A percentile compares a stretch with the other conserved stretches of the same genome.
Conservation (phyloP, 257 asterid species). For the Solanum chiquidenum region DNA sequence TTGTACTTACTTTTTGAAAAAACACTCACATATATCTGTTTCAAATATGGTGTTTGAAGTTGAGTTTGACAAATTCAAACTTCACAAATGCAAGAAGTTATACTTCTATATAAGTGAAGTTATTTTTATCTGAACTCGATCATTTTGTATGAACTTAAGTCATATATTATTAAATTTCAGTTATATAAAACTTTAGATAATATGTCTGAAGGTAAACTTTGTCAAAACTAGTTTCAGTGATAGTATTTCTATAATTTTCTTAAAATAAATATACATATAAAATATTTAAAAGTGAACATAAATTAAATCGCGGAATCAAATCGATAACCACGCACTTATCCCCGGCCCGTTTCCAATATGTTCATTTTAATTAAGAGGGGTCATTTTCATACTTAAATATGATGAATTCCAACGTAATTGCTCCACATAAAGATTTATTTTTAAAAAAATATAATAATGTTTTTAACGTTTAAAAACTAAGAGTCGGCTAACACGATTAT, state of each 20-base stretch:
- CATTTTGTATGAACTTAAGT: neutral
- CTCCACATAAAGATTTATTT: neutral
- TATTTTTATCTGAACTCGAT: neutral
- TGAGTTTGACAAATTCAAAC: neutral
- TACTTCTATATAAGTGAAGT: neutral
- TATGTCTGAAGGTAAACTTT: neutral
- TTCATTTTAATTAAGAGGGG: neutral
- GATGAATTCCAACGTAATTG: neutral
- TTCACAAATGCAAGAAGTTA: neutral
- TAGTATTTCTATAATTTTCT: accelerated
- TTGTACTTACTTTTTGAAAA: neutral
- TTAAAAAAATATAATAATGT: neutral
- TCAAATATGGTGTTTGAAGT: neutral
- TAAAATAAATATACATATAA: neutral
- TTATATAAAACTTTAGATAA: neutral
- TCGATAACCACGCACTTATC: neutral
- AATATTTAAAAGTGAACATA: neutral
- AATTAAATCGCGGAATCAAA: neutral
- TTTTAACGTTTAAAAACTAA: neutral
- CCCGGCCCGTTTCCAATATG: neutral
- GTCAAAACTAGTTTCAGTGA: neutral
- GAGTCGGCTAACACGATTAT: neutral
- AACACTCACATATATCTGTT: neutral
- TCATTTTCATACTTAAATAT: neutral
- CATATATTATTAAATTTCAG: neutral